A percentile compares a stretch with the other conserved stretches of the same genome.
These are phyloP conservation scores for Ustilago esculenta DNA, from an alignment of 1,284 basidiomycete genomes.

Conservation along the genomic window DNA sequence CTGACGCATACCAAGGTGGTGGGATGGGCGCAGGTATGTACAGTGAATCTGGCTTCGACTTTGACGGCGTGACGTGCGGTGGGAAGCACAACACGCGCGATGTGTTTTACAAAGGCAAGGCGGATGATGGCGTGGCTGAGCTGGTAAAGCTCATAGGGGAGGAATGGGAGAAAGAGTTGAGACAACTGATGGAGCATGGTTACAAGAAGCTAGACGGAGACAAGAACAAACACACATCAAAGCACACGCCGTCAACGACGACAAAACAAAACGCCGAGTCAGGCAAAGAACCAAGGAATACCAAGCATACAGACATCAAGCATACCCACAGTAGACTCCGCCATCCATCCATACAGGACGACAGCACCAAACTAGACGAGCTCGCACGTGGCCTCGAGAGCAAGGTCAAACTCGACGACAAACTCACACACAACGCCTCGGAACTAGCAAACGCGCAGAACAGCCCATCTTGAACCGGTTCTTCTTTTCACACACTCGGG, in stretches of 20 bases:
- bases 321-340: not conserved
- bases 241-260: not conserved
- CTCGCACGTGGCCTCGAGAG: slow-evolving; percentile 18
- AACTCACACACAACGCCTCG: not conserved
- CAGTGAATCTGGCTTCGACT: slow-evolving; percentile 61
- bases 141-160: slow-evolving; percentile 48
- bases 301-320: not conserved
- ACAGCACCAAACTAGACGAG: slow-evolving; percentile 24
- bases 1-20: slow-evolving; percentile 68
- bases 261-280: not conserved
- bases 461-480: not conserved
- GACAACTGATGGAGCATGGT: slow-evolving; percentile 17
- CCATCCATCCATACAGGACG: slow-evolving; percentile 19
- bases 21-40: slow-evolving; percentile 47
- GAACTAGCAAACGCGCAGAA: not conserved
- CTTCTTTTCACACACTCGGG: not conserved
- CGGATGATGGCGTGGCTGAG: slow-evolving; percentile 51
- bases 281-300: not conserved
- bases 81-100: slow-evolving; percentile 49
- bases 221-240: not conserved
- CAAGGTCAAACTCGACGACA: slow-evolving; percentile 26
- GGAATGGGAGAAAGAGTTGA: slow-evolving; percentile 51
- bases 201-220: slow-evolving; percentile 13
- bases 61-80: slow-evolving; percentile 49
- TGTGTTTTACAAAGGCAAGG: slow-evolving; percentile 55